Percentiles rank a stretch among this genome's conserved stretches.
phyloP scores from a whole-genome alignment of 306 rosid species.

The Rubus idaeus region DNA sequence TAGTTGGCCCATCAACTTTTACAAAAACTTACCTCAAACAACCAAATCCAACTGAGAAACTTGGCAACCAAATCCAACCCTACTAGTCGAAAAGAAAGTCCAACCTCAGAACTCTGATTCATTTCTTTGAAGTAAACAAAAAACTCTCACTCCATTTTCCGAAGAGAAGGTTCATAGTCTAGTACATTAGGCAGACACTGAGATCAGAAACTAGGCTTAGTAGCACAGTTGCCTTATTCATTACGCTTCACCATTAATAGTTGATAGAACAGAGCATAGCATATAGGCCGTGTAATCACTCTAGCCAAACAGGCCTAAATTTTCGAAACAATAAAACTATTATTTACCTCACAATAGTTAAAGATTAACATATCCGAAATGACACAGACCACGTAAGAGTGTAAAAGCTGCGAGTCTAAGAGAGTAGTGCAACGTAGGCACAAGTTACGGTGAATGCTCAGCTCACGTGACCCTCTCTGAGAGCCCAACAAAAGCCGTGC shows the following conservation, averaged over 20 bases:
- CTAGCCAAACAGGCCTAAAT: not conserved
- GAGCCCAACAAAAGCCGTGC: conserved; percentile 5
- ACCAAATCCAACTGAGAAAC: not conserved
- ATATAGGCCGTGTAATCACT: not conserved
- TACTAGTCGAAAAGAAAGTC: not conserved
- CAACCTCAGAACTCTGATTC: not conserved
- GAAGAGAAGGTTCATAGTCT: not conserved
- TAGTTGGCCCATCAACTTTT: not conserved
- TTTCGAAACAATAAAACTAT: not conserved
- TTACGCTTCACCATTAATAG: not conserved
- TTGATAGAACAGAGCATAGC: not conserved
- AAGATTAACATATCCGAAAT: not conserved
- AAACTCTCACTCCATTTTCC: conserved; percentile 4
- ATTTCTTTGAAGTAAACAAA: not conserved
- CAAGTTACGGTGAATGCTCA: conserved; percentile 36
- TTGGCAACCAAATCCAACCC: not conserved
- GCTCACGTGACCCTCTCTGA: conserved; percentile 37
- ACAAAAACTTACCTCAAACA: not conserved
- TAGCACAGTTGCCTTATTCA: not conserved
- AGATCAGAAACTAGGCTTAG: not conserved
- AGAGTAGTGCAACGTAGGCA: conserved; percentile 16
- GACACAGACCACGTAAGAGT: not conserved
- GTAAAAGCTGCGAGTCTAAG: not conserved
- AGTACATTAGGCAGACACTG: not conserved
- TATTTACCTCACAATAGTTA: not conserved